Conservation (phyloP, 2,329 filamentous ascomycete species). For the Claviceps africana region DNA sequence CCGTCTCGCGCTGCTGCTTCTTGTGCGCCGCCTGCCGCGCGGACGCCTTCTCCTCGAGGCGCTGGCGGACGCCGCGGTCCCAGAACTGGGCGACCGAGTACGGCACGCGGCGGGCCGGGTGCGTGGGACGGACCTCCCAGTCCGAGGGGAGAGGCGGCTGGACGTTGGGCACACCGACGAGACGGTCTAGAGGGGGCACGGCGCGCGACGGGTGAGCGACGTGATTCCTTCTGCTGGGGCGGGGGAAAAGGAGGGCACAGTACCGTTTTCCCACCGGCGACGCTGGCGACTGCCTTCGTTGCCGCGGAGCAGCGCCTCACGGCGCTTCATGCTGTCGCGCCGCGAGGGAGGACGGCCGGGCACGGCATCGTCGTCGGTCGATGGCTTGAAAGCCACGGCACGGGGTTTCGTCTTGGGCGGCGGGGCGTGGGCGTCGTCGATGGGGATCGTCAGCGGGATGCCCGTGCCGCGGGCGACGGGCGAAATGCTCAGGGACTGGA, state of each 20-base stretch:
- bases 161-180: conserved; percentile 74
- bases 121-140: conserved; percentile 70
- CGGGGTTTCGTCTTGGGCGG: neutral
- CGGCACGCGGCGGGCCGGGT: conserved; percentile 64
- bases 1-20: conserved; percentile 29
- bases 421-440: conserved; percentile 42
- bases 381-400: too few relatives aligned
- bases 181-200: conserved; percentile 47
- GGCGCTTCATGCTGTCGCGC: conserved; percentile 42
- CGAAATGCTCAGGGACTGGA: conserved; percentile 41
- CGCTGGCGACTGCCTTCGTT: conserved; percentile 80
- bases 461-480: conserved; percentile 45
- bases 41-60: conserved; percentile 32
- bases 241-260: neutral
- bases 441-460: conserved; percentile 56
- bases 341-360: conserved; percentile 16
- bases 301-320: conserved; percentile 70
- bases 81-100: conserved; percentile 82
- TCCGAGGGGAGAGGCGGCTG: conserved; percentile 71
- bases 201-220: neutral
- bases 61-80: conserved; percentile 45
- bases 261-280: conserved; percentile 90
- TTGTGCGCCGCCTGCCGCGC: conserved; percentile 28
- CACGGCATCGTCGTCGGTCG: too few relatives aligned
- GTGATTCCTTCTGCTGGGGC: neutral